Evolutionary conservation across 441 rosid genomes (phyloP), one percentile per base, ranked within the genome.

Genomic region (Rhodomyrtus psidioides): DNA sequence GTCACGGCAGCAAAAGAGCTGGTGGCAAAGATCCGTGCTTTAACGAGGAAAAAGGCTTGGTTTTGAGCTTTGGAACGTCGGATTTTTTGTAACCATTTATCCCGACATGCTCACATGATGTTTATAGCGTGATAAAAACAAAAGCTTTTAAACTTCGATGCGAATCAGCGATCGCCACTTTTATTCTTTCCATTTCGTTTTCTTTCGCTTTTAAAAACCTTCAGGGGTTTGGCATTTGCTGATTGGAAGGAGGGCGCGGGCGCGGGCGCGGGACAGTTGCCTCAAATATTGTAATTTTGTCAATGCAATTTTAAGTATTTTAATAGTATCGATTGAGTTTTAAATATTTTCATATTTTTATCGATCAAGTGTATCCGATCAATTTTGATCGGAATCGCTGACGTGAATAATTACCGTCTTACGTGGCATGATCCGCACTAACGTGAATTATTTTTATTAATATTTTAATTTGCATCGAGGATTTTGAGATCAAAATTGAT

Each of bases 371-470:
- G 0, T 46, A 8, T 46, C 51, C 3, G 12, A 10, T 49, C 12
- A 44, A 10, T 49, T 49, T 49, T 10, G 0, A 2, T 42, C 12
- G 0, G 13, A 49, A 10, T 49, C 13, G 51, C 13, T 10, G 0
- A 49, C 4, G 4, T 49, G 13, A 49, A 10, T 12, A 2, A 0
- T 3, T 0, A 10, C 0, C 13, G 4, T 10, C 4, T 3, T 49
- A 10, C 4, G 13, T 3, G 12, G 0, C 13, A 49, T 3, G 51
- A 9, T 46, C 51, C 3, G 9, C 6, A 5, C 44, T 5, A 5
- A 42, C 12, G 0, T 46, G 51, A 9, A 46, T 46, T 9, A 46
- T 46, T 46, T 42, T 46, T 46, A 9, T 46, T 9, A 46, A 46
- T 46, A 46, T 0, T 46, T 7, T 46, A 9, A 46, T 46, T 2